Percentiles rank a stretch among this genome's conserved stretches.
These are phyloP conservation scores for Silybum marianum DNA, from an alignment of 129 eudicot species.

Conservation along the genomic window DNA sequence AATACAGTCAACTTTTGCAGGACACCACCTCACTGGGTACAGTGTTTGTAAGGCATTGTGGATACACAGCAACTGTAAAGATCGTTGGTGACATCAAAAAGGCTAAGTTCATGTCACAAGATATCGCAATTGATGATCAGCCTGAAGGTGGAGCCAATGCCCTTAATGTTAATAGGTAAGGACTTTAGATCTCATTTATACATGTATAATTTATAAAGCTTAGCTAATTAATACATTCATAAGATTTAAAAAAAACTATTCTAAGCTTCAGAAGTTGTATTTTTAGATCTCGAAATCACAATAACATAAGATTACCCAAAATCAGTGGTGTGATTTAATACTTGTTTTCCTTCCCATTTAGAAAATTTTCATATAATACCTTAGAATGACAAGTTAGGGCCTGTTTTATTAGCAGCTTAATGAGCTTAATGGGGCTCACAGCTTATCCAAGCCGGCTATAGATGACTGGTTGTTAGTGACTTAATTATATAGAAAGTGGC, in stretches of 20 bases:
- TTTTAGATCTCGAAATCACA: background rate
- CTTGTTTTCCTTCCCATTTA: background rate
- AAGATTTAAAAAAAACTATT: background rate
- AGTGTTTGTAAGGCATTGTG: conserved; percentile 79
- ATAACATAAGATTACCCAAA: background rate
- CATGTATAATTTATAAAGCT: background rate
- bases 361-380: conserved; percentile 2
- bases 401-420: no score
- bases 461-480: no score
- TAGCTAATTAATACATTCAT: background rate
- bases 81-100: conserved; percentile 82
- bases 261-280: background rate
- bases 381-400: background rate
- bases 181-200: conserved; percentile 12
- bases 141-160: conserved; percentile 98
- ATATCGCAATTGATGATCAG: conserved; percentile 84
- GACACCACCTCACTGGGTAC: conserved; percentile 75
- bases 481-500: no score
- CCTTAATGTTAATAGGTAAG: conserved; percentile 88
- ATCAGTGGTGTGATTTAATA: background rate
- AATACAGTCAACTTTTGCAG: conserved; percentile 45
- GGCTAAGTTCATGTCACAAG: conserved; percentile 48
- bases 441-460: no score
- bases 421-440: no score
- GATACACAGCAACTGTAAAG: conserved; percentile 78